These are phyloP conservation scores for Dioscorea dumetorum DNA, from an alignment of 106 monocot species.

Conservation along the genomic window DNA sequence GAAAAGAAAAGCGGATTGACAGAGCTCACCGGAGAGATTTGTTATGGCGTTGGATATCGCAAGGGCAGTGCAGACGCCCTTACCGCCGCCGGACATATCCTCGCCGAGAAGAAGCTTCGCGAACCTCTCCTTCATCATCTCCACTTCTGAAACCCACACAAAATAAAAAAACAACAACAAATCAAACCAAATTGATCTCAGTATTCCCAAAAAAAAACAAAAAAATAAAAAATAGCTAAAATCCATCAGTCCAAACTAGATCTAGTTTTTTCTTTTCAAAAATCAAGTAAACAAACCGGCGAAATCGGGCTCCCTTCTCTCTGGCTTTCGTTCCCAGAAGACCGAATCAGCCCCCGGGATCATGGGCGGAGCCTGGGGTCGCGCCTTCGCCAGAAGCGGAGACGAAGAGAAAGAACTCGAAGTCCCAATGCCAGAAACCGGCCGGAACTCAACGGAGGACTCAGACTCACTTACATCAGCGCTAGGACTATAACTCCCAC, in stretches of 20 bases:
- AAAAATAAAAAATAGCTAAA: neutral
- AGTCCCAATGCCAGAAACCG: constrained; percentile 14
- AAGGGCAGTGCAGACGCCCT: constrained; percentile 92
- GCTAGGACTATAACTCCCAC: constrained; percentile 72
- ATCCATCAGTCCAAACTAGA: neutral
- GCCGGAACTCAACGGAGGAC: constrained; percentile 48
- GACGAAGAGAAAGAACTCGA: constrained; percentile 46
- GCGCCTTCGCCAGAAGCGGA: constrained; percentile 4
- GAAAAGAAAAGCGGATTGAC: neutral
- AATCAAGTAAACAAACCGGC: constrained; percentile 24
- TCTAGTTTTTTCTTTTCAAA: neutral
- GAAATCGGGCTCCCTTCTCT: constrained; percentile 35
- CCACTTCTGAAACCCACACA: constrained; percentile 44
- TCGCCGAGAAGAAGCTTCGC: constrained; percentile 90
- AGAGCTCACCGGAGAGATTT: constrained; percentile 73
- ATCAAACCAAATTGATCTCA: no score
- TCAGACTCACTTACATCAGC: constrained; percentile 80
- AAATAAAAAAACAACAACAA: neutral
- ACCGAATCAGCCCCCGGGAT: constrained; percentile 13
- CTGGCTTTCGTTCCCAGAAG: constrained; percentile 48
- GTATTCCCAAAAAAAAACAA: neutral
- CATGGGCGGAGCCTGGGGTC: neutral
- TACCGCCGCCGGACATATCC: constrained; percentile 95
- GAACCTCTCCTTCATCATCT: constrained; percentile 98
- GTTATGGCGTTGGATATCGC: constrained; percentile 98